Evolutionary conservation across 192 early-diverging fungal species (phyloP), one percentile per base, ranked within the genome.

Genomic region (Backusella sp.): DNA sequence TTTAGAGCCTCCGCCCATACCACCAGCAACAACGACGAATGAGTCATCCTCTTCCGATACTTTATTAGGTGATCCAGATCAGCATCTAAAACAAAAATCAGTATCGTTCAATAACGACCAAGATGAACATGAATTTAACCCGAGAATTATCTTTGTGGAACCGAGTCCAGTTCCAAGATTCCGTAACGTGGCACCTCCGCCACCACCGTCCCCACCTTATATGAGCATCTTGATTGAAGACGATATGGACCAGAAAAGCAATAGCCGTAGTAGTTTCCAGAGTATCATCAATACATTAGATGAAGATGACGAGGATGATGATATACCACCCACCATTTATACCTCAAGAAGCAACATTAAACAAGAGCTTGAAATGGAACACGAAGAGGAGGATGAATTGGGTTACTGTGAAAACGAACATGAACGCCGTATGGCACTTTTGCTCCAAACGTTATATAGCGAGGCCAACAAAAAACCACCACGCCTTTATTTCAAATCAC

Each of bases 141-240:
- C 67, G 19, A 62, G 73, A 62, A 74, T 79, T 1, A 79, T 65
- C 0, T 79, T 79, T 75, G 78, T 79, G 15, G 73, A 75, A 67
- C 78, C 78, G 14, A 75, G 73, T 32, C 78, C 78, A 8, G 74
- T 79, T 8, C 78, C 78, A 37, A 73, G 78, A n/a, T 75, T 79
- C 17, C 75, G 75, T 36, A 76, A 76, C 34, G 75, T 56, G 11
- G 41, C 75, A 21, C 75, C 75, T 0, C 66, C 68, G 2, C 75
- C 75, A 3, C 75, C 75, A 32, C 68, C 75, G 21, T 70, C 75
- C 9, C 75, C 75, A 17, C 75, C 75, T 8, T 76, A 76, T 34
- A 14, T 76, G 32, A 69, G 32, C 32, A 68, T 62, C 56, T 23
- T 62, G 26, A 62, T 62, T 28, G 56, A 39, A 9, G 34, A 36